phyloP scores from a whole-genome alignment of 208 protist genomes.

The Porcisia deanei region DNA sequence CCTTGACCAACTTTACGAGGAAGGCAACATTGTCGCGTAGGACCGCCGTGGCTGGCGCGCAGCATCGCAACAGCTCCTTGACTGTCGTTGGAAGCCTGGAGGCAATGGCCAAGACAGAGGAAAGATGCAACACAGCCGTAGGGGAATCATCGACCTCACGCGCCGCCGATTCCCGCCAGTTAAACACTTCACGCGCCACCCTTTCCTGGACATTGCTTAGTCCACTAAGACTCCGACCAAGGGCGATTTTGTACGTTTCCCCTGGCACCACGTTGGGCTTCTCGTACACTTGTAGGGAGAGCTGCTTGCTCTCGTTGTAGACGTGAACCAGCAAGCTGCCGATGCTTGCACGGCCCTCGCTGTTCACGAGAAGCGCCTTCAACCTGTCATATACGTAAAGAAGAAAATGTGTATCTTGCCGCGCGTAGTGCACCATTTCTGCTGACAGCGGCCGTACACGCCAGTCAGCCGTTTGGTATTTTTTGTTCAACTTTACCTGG shows the following conservation, averaged over 20 bases:
- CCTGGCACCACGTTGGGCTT: constrained; percentile 87
- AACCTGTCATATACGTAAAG: constrained; percentile 96
- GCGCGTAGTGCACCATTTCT: constrained; percentile 97
- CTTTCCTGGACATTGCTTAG: constrained; percentile 56
- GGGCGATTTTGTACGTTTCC: constrained; percentile 65
- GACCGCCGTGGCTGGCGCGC: constrained; percentile 71
- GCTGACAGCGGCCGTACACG: constrained; percentile 95
- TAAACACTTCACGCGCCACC: constrained; percentile 75
- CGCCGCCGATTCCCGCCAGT: constrained; percentile 82
- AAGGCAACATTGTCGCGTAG: constrained; percentile 59
- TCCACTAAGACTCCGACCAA: constrained; percentile 76
- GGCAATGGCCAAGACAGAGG: constrained; percentile 75
- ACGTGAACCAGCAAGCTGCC: constrained; percentile 90
- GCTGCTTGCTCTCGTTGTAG: constrained; percentile 69
- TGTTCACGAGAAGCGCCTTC: constrained; percentile 76
- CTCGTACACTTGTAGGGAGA: constrained; percentile 92
- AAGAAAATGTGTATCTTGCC: constrained; percentile 98
- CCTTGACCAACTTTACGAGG: constrained; percentile 65
- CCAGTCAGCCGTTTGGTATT: constrained; percentile 99
- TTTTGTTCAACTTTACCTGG: constrained; percentile 95
- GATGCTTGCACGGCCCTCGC: constrained; percentile 67
- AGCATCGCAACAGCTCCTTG: constrained; percentile 71
- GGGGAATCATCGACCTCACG: constrained; percentile 85
- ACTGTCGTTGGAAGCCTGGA: constrained; percentile 82
- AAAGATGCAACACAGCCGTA: constrained; percentile 76